These are phyloP conservation scores for Myotisia sp. DNA, from an alignment of 2,329 filamentous ascomycete species.

Conservation along the genomic window DNA sequence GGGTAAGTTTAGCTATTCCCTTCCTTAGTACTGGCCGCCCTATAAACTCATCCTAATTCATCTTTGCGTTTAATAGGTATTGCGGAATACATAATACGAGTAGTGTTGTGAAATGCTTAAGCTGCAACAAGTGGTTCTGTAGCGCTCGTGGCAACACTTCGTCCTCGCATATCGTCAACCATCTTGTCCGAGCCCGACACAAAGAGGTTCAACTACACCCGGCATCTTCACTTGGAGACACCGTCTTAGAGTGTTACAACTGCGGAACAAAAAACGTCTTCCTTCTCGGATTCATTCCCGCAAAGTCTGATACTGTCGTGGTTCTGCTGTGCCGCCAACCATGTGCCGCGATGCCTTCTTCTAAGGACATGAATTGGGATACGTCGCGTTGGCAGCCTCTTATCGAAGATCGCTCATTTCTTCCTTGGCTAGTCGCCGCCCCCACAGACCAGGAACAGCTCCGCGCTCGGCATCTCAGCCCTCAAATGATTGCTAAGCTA, in stretches of 20 bases:
- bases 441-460: conserved; percentile 93
- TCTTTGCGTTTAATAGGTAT: conserved; percentile 44
- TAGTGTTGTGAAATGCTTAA: conserved; percentile 89
- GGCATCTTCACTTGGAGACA: conserved; percentile 82
- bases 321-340: conserved; percentile 93
- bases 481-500: conserved; percentile 86
- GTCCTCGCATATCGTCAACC: conserved; percentile 96
- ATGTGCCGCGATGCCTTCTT: conserved; percentile 84
- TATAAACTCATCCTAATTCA: neutral
- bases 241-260: conserved; percentile 95
- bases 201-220: conserved; percentile 98
- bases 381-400: conserved; percentile 94
- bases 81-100: conserved; percentile 94
- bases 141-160: conserved; percentile 92
- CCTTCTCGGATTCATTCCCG: conserved; percentile 90
- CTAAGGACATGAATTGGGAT: conserved; percentile 99
- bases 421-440: conserved; percentile 79
- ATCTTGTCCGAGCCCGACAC: conserved; percentile 89
- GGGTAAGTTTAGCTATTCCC: conserved; percentile 48
- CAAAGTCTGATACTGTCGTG: conserved; percentile 95
- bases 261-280: conserved; percentile 99
- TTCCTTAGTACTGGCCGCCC: conserved; percentile 16
- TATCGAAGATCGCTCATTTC: conserved; percentile 89
- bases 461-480: conserved; percentile 79
- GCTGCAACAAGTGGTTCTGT: conserved; percentile 98